phyloP scores from a whole-genome alignment of 2,329 filamentous ascomycete species.

The Arthrobotrys conoides region DNA sequence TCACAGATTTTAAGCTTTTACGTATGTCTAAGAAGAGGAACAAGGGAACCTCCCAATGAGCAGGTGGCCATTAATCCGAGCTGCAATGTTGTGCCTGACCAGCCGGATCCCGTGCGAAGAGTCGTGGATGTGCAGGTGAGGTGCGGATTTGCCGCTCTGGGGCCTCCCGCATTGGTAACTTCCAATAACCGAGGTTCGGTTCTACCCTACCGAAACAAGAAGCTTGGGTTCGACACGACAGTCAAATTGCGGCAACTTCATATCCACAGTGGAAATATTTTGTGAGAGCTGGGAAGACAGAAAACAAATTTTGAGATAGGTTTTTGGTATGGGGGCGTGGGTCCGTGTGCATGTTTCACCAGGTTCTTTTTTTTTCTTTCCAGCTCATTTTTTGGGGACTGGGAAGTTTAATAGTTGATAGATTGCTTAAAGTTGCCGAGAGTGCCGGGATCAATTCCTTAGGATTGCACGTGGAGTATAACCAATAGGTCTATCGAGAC shows the following conservation, averaged over 20 bases:
- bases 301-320: background rate
- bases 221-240: slow-evolving; percentile 5
- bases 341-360: no score
- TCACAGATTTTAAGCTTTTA: background rate
- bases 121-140: slow-evolving; percentile 16
- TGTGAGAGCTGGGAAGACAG: no score
- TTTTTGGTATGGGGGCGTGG: background rate
- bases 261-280: background rate
- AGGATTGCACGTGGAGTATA: background rate
- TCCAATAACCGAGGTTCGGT: slow-evolving; percentile 10
- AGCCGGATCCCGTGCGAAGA: slow-evolving; percentile 5
- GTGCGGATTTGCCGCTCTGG: slow-evolving; percentile 19
- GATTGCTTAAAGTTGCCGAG: background rate
- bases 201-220: slow-evolving; percentile 22
- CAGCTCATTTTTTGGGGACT: background rate
- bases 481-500: background rate
- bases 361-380: background rate
- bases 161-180: slow-evolving; percentile 22
- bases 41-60: background rate
- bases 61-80: background rate
- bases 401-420: slow-evolving; percentile 13
- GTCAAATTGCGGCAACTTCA: background rate
- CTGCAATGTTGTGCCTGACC: slow-evolving; percentile 4
- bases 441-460: background rate
- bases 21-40: background rate